Conservation (phyloP, 164 flowering plant genomes). For the Saururus chinensis region DNA sequence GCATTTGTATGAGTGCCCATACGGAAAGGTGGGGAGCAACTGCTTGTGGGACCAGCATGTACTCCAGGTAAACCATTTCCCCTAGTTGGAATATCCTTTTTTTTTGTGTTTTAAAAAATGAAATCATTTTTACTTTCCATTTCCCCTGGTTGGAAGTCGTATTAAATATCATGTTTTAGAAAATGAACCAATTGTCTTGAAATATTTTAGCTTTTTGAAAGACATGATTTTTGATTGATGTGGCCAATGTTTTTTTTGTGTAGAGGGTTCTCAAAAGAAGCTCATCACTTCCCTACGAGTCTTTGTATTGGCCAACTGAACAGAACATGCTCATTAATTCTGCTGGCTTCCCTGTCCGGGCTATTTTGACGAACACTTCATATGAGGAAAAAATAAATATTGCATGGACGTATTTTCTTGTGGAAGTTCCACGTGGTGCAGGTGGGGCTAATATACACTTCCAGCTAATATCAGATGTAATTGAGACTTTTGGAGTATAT, state of each 20-base stretch:
- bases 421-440: slow-evolving; percentile 77
- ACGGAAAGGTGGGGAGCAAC: slow-evolving; percentile 60
- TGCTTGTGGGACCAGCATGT: slow-evolving; percentile 44
- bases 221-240: no score
- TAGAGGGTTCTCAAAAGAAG: slow-evolving; percentile 59
- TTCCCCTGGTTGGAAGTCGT: neutral
- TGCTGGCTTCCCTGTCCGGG: slow-evolving; percentile 48
- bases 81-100: neutral
- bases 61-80: slow-evolving; percentile 56
- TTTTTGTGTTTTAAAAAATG: neutral
- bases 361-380: slow-evolving; percentile 56
- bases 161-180: neutral
- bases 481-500: slow-evolving; percentile 52
- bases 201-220: no score
- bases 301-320: slow-evolving; percentile 55
- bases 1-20: slow-evolving; percentile 58
- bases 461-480: slow-evolving; percentile 33
- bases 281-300: slow-evolving; percentile 38
- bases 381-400: slow-evolving; percentile 14
- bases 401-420: slow-evolving; percentile 72
- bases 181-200: neutral
- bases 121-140: neutral
- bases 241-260: slow-evolving; percentile 20
- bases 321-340: slow-evolving; percentile 26
- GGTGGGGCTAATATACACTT: slow-evolving; percentile 76